phyloP scores from a whole-genome alignment of 2,329 filamentous ascomycete species.

The Magnaporthiopsis incrustans region DNA sequence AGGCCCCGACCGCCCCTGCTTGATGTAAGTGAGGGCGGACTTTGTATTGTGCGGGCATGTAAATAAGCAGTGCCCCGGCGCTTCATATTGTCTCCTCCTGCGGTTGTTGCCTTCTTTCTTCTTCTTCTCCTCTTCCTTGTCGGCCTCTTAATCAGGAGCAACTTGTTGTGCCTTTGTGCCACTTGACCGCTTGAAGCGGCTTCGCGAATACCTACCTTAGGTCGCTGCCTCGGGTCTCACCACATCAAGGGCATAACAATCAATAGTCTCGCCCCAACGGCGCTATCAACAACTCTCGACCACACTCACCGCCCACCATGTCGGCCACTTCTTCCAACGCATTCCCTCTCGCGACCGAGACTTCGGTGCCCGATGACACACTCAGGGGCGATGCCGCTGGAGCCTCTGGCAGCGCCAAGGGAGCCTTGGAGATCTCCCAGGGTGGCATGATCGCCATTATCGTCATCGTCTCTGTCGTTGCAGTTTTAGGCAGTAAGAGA shows the following conservation, averaged over 20 bases:
- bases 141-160: background rate
- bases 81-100: background rate
- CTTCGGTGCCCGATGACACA: slow-evolving; percentile 25
- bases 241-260: background rate
- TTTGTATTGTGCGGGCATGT: background rate
- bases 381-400: slow-evolving; percentile 44
- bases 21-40: background rate
- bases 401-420: slow-evolving; percentile 54
- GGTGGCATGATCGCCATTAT: slow-evolving; percentile 69
- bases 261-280: background rate
- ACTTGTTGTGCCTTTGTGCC: slow-evolving; percentile 1
- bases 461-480: slow-evolving; percentile 58
- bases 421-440: slow-evolving; percentile 55
- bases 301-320: slow-evolving; percentile 21
- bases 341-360: slow-evolving; percentile 37
- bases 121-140: background rate
- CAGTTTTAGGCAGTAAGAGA: slow-evolving; percentile 57
- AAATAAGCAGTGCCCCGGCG: background rate
- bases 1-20: background rate
- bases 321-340: slow-evolving; percentile 25
- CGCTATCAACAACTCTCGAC: background rate
- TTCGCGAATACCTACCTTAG: background rate
- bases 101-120: background rate
- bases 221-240: background rate
- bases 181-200: slow-evolving; percentile 3